Evolutionary conservation across 2,329 filamentous ascomycete species (phyloP).

Genomic region (Fusarium goolgardi): DNA sequence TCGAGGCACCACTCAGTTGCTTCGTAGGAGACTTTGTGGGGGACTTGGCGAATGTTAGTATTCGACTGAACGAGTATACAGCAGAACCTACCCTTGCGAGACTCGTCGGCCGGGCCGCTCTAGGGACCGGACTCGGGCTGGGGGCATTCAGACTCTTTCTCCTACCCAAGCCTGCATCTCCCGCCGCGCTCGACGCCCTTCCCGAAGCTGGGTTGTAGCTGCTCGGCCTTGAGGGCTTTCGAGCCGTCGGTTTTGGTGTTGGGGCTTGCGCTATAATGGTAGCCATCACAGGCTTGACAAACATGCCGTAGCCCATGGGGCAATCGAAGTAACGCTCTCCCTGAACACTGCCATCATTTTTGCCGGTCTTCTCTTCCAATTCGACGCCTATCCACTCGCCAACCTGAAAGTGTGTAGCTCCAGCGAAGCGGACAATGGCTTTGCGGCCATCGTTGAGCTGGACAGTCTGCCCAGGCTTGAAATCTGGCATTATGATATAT

Average conservation of each 20-base stretch:
- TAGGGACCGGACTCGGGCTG: constrained; percentile 77
- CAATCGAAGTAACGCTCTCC: constrained; percentile 92
- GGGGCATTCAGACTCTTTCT: constrained; percentile 77
- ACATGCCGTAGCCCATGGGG: constrained; percentile 80
- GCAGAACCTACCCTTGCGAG: constrained; percentile 63
- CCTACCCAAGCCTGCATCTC: constrained; percentile 67
- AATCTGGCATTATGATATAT: constrained; percentile 61
- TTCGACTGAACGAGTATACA: constrained; percentile 7
- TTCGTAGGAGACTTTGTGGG: constrained; percentile 85
- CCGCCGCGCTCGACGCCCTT: constrained; percentile 55
- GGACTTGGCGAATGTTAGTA: constrained; percentile 63
- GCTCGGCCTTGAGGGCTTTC: constrained; percentile 59
- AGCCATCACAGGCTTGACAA: constrained; percentile 79
- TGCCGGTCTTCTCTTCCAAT: constrained; percentile 82
- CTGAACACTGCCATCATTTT: constrained; percentile 93
- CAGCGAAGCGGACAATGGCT: constrained; percentile 83
- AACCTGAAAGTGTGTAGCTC: constrained; percentile 79
- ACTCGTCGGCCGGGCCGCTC: constrained; percentile 65
- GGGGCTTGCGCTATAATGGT: constrained; percentile 66
- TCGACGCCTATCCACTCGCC: constrained; percentile 94
- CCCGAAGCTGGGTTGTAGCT: constrained; percentile 59
- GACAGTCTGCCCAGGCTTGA: constrained; percentile 77
- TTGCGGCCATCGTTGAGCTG: constrained; percentile 81
- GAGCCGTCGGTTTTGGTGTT: constrained; percentile 53
- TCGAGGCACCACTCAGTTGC: constrained; percentile 69